Base-by-base conservation (phyloP, 148 eudicot species). In the Vaccinium vitisidaea region DNA sequence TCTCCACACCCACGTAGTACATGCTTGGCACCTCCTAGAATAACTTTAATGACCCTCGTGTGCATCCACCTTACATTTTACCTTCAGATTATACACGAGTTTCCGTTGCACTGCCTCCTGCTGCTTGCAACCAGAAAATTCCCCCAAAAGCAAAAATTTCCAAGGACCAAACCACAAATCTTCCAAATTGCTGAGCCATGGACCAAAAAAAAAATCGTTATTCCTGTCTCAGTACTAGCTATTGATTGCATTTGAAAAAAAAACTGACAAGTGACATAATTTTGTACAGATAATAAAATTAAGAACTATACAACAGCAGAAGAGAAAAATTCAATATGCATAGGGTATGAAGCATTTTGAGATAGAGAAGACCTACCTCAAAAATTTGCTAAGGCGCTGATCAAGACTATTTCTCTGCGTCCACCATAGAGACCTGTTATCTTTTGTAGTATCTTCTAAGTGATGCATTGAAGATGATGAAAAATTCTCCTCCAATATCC, bases 101-200 rank as follows among this genome's bases (percentile, higher is more conserved):
- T 89, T 88, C 89, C 86, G 90, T 84, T 59, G 81, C 49, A 84
- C 84, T 79, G 91, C 81, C 86, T 87, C 86, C 46, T 90, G 86
- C 80, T 89, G 84, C 79, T 83, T 86, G 77, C 84, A 67, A 86
- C 92, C 93, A 84, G 88, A 86, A 92, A 86, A 90, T 78, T 87
- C 88, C 25, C 98, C 98, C 85, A 91, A 83, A 86, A 97, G 95
- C 89, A 97, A 85, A 86, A 84, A 90, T 81, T 90, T 95, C 95
- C 98, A 94, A 14, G 85, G 87, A 78, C 98, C 98, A 83, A 95
- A 88, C 99, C 99, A 97, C 74, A 80, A 83, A 43, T 95, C 93
- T 87, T 97, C 99, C 86, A 95, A 73, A 86, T 92, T 91, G 85
- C 98, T 97, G 87, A 58, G 48, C 27, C 77, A 85, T 13, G 27